Evolutionary conservation across 2,329 filamentous ascomycete species (phyloP).

Genomic region (Diplodia scrobiculata): DNA sequence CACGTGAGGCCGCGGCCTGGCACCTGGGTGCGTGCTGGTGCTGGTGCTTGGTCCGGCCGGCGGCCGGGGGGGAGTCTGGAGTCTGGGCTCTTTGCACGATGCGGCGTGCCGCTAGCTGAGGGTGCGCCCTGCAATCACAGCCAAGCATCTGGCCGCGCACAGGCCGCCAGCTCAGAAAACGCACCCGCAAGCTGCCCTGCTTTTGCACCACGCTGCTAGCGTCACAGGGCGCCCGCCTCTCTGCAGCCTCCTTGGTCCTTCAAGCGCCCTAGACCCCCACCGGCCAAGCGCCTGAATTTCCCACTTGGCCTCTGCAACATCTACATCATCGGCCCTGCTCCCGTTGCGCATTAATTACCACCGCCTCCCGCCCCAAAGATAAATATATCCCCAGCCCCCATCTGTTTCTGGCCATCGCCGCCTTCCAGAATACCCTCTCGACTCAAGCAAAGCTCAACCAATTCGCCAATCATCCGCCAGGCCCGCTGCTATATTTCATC

Average conservation of each 20-base stretch:
- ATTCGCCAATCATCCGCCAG: constrained; percentile 17
- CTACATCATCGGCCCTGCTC: constrained; percentile 24
- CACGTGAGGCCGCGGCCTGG: constrained; percentile 4
- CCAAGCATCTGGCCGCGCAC: constrained; percentile 16
- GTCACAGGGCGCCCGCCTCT: constrained; percentile 8
- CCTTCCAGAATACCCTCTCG: constrained; percentile 18
- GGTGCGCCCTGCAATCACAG: constrained; percentile 20
- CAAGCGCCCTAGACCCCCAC: constrained; percentile 24
- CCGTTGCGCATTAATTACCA: constrained; percentile 24
- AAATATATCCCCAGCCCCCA: constrained; percentile 22
- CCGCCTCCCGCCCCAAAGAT: constrained; percentile 11
- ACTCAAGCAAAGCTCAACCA: constrained; percentile 4
- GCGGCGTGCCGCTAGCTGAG: constrained; percentile 21
- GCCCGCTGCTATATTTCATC: neutral
- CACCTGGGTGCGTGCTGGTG: neutral
- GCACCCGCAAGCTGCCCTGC: constrained; percentile 14
- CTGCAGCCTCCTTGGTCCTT: constrained; percentile 11
- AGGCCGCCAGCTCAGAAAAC: neutral
- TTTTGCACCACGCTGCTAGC: constrained; percentile 21
- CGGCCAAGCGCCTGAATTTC: constrained; percentile 26
- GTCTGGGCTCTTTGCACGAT: constrained; percentile 6
- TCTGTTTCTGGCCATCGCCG: constrained; percentile 1
- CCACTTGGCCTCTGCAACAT: constrained; percentile 20
- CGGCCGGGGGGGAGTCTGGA: neutral
- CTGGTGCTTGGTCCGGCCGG: neutral